phyloP scores from a whole-genome alignment of 768 basidiomycete species.

The Tricholoma furcatifolium region DNA sequence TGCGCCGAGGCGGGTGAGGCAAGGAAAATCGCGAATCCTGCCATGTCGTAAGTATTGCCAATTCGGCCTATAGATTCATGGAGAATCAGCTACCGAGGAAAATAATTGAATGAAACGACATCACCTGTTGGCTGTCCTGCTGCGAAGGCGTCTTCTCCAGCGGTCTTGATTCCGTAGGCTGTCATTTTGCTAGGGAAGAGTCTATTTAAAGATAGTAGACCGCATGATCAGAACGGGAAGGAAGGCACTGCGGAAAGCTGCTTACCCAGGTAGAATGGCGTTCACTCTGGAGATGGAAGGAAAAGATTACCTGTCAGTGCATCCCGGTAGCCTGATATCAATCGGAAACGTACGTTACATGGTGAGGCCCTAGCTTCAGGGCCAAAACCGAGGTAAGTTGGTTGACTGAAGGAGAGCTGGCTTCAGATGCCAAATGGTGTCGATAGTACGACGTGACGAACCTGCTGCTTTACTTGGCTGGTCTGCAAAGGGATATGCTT shows the following conservation, averaged over 20 bases:
- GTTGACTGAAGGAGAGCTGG: constrained; percentile 46
- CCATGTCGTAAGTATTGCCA: constrained; percentile 65
- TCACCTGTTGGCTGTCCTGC: constrained; percentile 64
- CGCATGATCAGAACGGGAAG: not conserved
- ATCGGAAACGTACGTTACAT: constrained; percentile 60
- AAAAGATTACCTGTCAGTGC: not conserved
- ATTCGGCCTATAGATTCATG: constrained; percentile 49
- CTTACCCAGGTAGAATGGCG: constrained; percentile 79
- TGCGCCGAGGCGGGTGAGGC: constrained; percentile 71
- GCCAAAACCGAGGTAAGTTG: constrained; percentile 77
- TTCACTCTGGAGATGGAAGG: constrained; percentile 56
- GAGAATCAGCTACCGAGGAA: not conserved
- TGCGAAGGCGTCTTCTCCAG: constrained; percentile 52
- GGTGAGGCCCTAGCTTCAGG: constrained; percentile 53
- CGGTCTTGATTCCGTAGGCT: constrained; percentile 58
- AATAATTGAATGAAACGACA: constrained; percentile 2
- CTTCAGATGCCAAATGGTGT: not conserved
- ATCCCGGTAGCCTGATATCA: not conserved
- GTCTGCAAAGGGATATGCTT: constrained; percentile 41
- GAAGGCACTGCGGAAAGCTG: not conserved
- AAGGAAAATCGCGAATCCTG: constrained; percentile 69
- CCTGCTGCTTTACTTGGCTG: constrained; percentile 83
- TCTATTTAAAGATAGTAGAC: constrained; percentile 28
- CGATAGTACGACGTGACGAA: constrained; percentile 19
- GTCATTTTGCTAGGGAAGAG: constrained; percentile 88